Evolutionary conservation across 306 rosid species (phyloP), one percentile per base, ranked within the genome.

Genomic region (Glycine tomentella): DNA sequence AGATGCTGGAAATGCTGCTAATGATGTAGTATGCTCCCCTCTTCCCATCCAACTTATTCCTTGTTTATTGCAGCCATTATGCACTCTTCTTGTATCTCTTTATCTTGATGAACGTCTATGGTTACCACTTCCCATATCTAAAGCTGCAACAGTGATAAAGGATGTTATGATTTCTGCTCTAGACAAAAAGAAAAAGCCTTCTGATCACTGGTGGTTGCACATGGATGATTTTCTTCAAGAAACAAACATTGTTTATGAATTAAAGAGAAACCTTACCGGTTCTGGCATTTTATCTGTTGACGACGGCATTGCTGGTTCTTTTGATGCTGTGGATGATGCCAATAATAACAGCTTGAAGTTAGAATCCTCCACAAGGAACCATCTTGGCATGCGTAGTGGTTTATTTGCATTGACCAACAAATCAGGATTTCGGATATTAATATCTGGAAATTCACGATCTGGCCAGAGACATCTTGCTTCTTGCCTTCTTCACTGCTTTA

Each of bases 401-500:
- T 78, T 87, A 81, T 77, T 84, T 77, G 76, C 86, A 74, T 76
- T 80, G 69, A 70, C 84, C 63, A 83, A 84, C 76, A 86, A 80
- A 82, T 81, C 86, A 6, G 98, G 99, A 74, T 91, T 88, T 83
- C 92, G 93, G 36, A 77, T 95, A 87, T 75, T 95, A 85, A 87
- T 95, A 80, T 80, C 91, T 84, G 98, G 98, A 86, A 87, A 79
- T 86, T 87, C 93, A 36, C 86, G 89, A 86, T 87, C 94, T 83
- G 99, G 99, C 63, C 99, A 93, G 80, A 93, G 90, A 85, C 96
- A 95, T 87, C 94, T 95, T 87, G 96, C 96, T 31, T 91, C 99
- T 77, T 95, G 98, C 89, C 89, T 95, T 84, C 90, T 95, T 76
- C 88, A 88, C 90, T 93, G 92, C 86, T 93, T 89, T 89, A 79